Evolutionary conservation across 2,329 filamentous ascomycete species (phyloP).

Genomic region (Fusarium subtropicale): DNA sequence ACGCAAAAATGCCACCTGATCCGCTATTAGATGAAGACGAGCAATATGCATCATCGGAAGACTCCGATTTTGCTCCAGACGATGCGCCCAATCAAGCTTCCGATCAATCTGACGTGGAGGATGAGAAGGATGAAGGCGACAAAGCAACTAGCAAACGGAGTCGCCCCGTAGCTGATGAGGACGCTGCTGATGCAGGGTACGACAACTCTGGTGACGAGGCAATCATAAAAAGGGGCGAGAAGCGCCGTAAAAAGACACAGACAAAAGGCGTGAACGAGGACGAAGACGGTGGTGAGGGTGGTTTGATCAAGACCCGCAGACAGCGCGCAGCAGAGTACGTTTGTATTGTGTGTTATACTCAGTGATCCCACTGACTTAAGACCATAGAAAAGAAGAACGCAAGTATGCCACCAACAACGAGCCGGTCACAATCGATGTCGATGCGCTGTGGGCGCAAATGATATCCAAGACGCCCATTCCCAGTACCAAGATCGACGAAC

Average conservation of each 20-base stretch:
- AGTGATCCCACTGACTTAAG: conserved; percentile 22
- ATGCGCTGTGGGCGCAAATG: conserved; percentile 78
- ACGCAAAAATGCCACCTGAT: conserved; percentile 57
- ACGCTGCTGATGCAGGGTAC: conserved; percentile 61
- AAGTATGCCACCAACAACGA: conserved; percentile 64
- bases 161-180: conserved; percentile 35
- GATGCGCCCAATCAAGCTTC: conserved; percentile 60
- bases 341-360: background rate
- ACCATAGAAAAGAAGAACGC: conserved; percentile 66
- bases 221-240: conserved; percentile 72
- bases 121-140: conserved; percentile 54
- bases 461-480: conserved; percentile 54
- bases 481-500: conserved; percentile 9
- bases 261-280: conserved; percentile 53
- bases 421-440: conserved; percentile 76
- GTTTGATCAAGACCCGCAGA: conserved; percentile 77
- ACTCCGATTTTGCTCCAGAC: conserved; percentile 78
- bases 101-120: conserved; percentile 64
- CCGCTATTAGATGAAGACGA: conserved; percentile 61
- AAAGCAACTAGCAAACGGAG: conserved; percentile 45
- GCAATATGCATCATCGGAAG: conserved; percentile 76
- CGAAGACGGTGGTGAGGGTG: conserved; percentile 69
- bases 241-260: conserved; percentile 61
- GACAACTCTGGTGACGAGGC: conserved; percentile 80
- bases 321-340: conserved; percentile 74